phyloP scores from a whole-genome alignment of 176 grass and related monocot genomes.

The Aegilops sharonensis region DNA sequence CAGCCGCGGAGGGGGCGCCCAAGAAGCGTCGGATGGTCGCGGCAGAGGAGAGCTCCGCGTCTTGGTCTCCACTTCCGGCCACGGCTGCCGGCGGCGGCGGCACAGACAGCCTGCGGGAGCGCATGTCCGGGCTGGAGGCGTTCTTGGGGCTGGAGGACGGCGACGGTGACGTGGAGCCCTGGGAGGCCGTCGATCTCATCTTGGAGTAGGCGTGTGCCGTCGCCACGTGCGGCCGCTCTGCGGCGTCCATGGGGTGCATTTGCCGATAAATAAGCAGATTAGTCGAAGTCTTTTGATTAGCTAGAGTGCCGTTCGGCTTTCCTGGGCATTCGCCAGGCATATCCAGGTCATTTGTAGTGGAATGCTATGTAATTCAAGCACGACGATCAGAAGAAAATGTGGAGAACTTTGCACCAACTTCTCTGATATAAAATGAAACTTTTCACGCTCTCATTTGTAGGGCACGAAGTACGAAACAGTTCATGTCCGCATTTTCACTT shows the following conservation, averaged over 20 bases:
- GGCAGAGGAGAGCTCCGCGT: slow-evolving; percentile 31
- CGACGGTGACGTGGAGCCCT: neutral
- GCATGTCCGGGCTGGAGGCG: slow-evolving; percentile 51
- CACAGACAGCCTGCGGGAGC: slow-evolving; percentile 13
- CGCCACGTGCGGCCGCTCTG: neutral
- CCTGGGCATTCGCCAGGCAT: neutral
- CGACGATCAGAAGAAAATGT: neutral
- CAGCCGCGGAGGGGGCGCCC: neutral
- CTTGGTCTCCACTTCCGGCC: neutral
- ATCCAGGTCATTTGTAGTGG: too few species aligned
- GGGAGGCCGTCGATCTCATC: slow-evolving; percentile 38
- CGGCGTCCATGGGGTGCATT: neutral
- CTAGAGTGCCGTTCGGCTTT: neutral
- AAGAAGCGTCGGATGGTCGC: neutral
- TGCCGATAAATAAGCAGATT: too few species aligned
- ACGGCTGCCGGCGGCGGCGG: neutral
- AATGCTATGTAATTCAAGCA: neutral
- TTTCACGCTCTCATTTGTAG: neutral
- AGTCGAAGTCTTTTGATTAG: too few species aligned
- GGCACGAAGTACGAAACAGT: too few species aligned
- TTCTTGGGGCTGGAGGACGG: slow-evolving; percentile 33
- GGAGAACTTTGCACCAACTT: neutral
- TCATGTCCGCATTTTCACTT: too few species aligned
- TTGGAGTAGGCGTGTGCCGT: neutral
- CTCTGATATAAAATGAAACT: too few species aligned